A percentile compares a stretch with the other conserved stretches of the same genome.
Conservation (phyloP, 371 early-diverging fungal species). For the Circinella minor region DNA sequence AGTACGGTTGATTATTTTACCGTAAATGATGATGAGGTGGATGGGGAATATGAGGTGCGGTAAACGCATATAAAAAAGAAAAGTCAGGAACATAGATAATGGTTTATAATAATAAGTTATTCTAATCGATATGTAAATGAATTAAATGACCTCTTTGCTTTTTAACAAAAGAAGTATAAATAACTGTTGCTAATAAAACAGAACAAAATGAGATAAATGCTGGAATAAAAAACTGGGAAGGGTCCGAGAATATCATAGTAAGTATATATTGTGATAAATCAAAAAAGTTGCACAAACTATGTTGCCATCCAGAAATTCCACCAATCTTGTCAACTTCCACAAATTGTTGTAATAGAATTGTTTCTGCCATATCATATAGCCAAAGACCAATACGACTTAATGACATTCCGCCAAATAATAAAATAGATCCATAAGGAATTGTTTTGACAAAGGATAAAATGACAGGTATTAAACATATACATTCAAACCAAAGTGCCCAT, state of each 20-base stretch:
- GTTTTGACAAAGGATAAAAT: background rate
- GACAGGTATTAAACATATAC: background rate
- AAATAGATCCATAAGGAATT: background rate
- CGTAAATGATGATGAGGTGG: no score
- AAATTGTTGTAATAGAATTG: constrained; percentile 4
- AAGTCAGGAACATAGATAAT: no score
- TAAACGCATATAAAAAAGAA: no score
- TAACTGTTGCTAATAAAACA: background rate
- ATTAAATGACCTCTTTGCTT: background rate
- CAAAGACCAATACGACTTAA: constrained; percentile 4
- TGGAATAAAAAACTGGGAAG: background rate
- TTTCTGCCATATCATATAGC: constrained; percentile 4
- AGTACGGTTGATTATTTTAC: no score
- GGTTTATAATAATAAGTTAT: background rate
- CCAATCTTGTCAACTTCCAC: constrained; percentile 1
- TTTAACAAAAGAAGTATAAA: constrained; percentile 1
- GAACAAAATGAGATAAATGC: background rate
- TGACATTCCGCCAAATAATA: constrained; percentile 4
- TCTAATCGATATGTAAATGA: constrained; percentile 5
- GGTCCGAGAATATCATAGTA: constrained; percentile 4
- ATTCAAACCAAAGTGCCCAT: constrained; percentile 6
- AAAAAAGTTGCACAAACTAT: constrained; percentile 3
- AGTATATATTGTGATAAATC: constrained; percentile 6
- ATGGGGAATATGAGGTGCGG: no score
- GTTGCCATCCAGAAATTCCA: constrained; percentile 1